Evolutionary conservation across 2,329 filamentous ascomycete species (phyloP), one percentile per base, ranked within the genome.

Genomic region (Epichloe bromicola): DNA sequence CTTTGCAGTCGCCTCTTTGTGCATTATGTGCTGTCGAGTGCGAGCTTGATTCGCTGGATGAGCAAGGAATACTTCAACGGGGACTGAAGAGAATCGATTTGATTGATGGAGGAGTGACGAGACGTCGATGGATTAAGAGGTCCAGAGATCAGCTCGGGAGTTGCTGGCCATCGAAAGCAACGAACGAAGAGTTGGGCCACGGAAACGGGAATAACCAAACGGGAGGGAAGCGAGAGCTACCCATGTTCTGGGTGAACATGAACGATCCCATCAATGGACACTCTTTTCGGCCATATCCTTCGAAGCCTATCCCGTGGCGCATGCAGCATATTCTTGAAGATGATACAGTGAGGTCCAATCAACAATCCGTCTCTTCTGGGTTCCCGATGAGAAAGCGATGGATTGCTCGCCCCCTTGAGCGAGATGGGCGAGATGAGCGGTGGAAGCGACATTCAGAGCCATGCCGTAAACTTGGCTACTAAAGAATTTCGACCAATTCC

Each of bases 241-340:
- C 66, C 3, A 62, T 65, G 1, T 70, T 78, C 5, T 79, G 76
- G 60, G 69, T 79, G 6, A 71, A 73, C 36, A 68, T 76, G 4
- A 62, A 64, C 30, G 70, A 80, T 53, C 76, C 77, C 0, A 53
- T 78, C 11, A 67, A 71, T 14, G 62, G 67, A 10, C 63, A 66
- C 4, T 65, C 71, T 2, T 79, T 79, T 57, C 67, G 64, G 54
- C 72, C 74, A 2, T 70, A 68, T 49, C 69, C 66, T 4, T 67
- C 73, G 11, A 80, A 79, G 54, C 73, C 75, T 1, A 68, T 79
- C 11, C 76, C 76, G 0, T 53, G 56, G 14, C 73, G 70, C 60
- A 76, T 76, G 70, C 67, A 65, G 44, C 56, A 44, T 26, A 19
- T 34, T 23, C 26, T 41, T 14, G 38, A 37, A 17, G n/a, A 48